Conservation (phyloP, 495 filamentous ascomycete species). For the Aspergillus nanangensis region DNA sequence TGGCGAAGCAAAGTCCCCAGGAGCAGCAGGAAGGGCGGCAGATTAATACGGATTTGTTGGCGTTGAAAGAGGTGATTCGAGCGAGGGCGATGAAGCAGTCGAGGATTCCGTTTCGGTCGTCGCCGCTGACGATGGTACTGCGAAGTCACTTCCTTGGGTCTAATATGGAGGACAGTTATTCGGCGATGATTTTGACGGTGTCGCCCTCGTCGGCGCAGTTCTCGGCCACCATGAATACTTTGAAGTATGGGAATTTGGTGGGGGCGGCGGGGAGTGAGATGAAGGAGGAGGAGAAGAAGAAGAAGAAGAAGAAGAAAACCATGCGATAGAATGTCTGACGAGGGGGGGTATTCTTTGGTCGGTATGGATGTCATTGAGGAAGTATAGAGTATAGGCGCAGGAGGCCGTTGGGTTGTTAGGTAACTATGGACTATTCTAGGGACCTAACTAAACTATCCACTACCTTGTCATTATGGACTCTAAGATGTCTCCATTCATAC, state of each 20-base stretch:
- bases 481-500: no score
- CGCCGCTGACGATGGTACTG: constrained; percentile 13
- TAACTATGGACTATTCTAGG: no score
- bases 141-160: constrained; percentile 16
- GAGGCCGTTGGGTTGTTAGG: no score
- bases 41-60: background rate
- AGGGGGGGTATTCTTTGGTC: no score
- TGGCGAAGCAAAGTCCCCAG: constrained; percentile 15
- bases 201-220: constrained; percentile 15
- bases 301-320: no score
- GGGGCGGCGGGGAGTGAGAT: constrained; percentile 52
- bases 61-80: background rate
- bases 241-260: constrained; percentile 24
- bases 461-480: no score
- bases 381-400: no score
- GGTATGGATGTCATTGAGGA: no score
- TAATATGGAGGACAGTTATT: constrained; percentile 4
- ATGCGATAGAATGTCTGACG: no score
- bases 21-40: constrained; percentile 21
- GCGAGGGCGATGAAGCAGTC: background rate
- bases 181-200: constrained; percentile 19
- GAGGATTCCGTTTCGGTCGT: background rate
- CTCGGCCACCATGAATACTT: constrained; percentile 19
- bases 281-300: no score
- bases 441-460: no score